Conservation (phyloP, 495 filamentous ascomycete species). For the Penicillium riverlandense region DNA sequence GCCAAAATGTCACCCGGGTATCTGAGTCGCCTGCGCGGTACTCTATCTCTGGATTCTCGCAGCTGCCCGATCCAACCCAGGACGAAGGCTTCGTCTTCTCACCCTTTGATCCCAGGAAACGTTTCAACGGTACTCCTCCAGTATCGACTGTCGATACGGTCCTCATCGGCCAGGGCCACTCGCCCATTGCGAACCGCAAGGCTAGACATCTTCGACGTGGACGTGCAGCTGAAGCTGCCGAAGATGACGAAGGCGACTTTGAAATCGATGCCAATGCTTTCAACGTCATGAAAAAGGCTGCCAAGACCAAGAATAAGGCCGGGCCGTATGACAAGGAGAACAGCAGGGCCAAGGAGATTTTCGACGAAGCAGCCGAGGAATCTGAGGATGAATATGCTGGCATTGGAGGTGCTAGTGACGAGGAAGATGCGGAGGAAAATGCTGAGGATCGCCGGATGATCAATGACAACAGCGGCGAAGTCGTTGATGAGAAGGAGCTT, state of each 20-base stretch:
- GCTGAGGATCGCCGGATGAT: slow-evolving; percentile 70
- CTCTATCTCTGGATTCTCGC: slow-evolving; percentile 50
- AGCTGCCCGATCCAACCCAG: slow-evolving; percentile 73
- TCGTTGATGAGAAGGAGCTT: slow-evolving; percentile 67
- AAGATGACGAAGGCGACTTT: slow-evolving; percentile 30
- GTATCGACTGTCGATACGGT: slow-evolving; percentile 66
- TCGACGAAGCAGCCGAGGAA: slow-evolving; percentile 92
- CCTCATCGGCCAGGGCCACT: slow-evolving; percentile 45
- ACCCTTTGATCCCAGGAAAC: slow-evolving; percentile 46
- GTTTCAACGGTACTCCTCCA: slow-evolving; percentile 54
- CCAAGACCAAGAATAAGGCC: slow-evolving; percentile 49
- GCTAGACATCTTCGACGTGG: slow-evolving; percentile 51
- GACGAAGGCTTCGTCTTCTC: slow-evolving; percentile 69
- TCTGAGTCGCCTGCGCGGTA: slow-evolving; percentile 36
- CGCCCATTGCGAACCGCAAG: slow-evolving; percentile 53
- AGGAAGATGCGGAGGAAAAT: slow-evolving; percentile 69
- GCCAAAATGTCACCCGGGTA: slow-evolving; percentile 26
- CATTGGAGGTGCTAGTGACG: slow-evolving; percentile 82
- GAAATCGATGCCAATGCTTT: slow-evolving; percentile 55
- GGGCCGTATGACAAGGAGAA: slow-evolving; percentile 71
- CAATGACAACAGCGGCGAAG: slow-evolving; percentile 78
- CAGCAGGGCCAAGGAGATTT: slow-evolving; percentile 78
- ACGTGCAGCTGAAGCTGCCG: slow-evolving; percentile 20
- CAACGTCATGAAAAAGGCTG: slow-evolving; percentile 65
- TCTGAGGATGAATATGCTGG: slow-evolving; percentile 98